Percentiles rank a stretch among this genome's conserved stretches.
phyloP scores from a whole-genome alignment of 345 rosid species.

The Acer saccharum region DNA sequence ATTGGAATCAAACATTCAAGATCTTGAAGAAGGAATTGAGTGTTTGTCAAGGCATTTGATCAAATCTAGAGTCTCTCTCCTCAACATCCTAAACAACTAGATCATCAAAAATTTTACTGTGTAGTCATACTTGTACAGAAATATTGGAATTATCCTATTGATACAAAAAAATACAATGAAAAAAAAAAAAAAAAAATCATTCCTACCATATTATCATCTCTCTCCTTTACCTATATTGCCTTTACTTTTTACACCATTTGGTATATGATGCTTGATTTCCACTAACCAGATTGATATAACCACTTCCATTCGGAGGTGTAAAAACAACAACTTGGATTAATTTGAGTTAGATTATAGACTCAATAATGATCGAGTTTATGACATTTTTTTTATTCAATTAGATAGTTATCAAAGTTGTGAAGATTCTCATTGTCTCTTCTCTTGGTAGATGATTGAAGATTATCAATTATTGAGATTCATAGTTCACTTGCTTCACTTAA shows the following conservation, averaged over 20 bases:
- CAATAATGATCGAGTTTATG: not conserved
- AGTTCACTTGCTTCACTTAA: not conserved
- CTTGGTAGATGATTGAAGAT: not conserved
- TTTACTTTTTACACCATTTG: not conserved
- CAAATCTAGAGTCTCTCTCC: constrained; percentile 44
- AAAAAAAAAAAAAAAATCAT: not conserved
- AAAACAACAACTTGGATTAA: not conserved
- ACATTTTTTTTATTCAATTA: not conserved
- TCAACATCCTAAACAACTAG: constrained; percentile 40
- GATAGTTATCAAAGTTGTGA: not conserved
- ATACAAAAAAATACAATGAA: not conserved
- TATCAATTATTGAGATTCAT: not conserved
- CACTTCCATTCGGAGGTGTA: not conserved
- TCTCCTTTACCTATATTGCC: not conserved
- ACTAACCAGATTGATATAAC: not conserved
- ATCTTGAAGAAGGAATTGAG: constrained; percentile 53
- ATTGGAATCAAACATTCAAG: constrained; percentile 44
- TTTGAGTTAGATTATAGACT: not conserved
- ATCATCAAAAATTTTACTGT: not conserved
- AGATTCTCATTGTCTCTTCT: no score
- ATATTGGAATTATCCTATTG: not conserved
- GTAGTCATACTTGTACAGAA: not conserved
- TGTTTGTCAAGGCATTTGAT: constrained; percentile 41
- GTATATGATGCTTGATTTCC: not conserved
- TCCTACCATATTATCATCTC: not conserved